These are phyloP conservation scores for Pyricularia sp. DNA, from an alignment of 2,329 filamentous ascomycete genomes.

Conservation along the genomic window DNA sequence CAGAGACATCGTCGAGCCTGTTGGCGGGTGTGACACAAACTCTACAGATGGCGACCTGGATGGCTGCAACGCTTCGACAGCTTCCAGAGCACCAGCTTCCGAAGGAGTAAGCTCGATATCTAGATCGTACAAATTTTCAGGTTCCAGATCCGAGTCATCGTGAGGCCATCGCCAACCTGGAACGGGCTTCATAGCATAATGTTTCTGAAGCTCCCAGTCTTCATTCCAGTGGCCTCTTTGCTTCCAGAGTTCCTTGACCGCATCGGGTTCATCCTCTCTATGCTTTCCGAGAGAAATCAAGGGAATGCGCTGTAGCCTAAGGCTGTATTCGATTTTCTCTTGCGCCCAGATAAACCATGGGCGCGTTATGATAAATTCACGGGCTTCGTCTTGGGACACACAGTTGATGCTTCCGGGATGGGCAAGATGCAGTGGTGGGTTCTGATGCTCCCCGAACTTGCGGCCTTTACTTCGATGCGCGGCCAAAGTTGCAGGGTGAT, in stretches of 20 bases:
- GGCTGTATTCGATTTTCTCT: background rate
- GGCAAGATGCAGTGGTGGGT: background rate
- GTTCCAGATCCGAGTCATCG: background rate
- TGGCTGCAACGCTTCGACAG: background rate
- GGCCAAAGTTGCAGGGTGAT: background rate
- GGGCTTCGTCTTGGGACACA: background rate
- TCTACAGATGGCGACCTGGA: background rate
- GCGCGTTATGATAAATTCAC: background rate
- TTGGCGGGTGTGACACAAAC: background rate
- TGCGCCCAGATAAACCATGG: background rate
- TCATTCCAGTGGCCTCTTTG: background rate
- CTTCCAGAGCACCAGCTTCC: background rate
- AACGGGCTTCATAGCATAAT: background rate
- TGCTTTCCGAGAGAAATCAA: background rate
- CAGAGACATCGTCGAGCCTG: background rate
- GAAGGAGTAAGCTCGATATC: background rate
- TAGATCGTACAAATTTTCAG: background rate
- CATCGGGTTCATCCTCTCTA: background rate
- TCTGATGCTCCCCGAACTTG: background rate
- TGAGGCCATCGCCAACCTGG: background rate
- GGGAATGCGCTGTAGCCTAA: background rate
- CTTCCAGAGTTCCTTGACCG: background rate
- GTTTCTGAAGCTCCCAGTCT: background rate
- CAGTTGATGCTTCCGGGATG: background rate
- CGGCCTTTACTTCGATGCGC: background rate